phyloP scores from a whole-genome alignment of 1,284 basidiomycete genomes.

The Schizopora paradoxa region DNA sequence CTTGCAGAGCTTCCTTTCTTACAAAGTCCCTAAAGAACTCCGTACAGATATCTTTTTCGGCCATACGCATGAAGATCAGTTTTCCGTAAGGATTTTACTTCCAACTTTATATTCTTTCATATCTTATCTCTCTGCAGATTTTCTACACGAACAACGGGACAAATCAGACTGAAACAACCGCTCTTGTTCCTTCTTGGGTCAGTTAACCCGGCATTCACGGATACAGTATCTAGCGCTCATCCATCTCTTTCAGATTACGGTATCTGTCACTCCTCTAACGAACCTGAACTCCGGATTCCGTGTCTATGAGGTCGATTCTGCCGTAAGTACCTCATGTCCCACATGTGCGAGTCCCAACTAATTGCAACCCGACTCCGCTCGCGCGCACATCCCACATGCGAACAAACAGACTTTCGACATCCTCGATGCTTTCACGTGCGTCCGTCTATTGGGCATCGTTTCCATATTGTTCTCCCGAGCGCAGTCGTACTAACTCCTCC shows the following conservation, averaged over 20 bases:
- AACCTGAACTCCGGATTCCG: slow-evolving; percentile 79
- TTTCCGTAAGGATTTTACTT: slow-evolving; percentile 42
- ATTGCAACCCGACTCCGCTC: too few relatives aligned
- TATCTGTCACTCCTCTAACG: slow-evolving; percentile 67
- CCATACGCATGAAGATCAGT: slow-evolving; percentile 78
- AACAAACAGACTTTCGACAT: slow-evolving; percentile 65
- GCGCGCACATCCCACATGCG: too few relatives aligned
- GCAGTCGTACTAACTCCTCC: slow-evolving; percentile 4
- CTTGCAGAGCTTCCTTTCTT: background rate
- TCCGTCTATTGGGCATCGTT: slow-evolving; percentile 12
- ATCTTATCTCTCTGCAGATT: slow-evolving; percentile 37
- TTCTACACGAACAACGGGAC: slow-evolving; percentile 76
- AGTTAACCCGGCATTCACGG: slow-evolving; percentile 12
- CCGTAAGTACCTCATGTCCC: slow-evolving; percentile 36
- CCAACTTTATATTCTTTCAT: slow-evolving; percentile 1
- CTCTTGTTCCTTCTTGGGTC: slow-evolving; percentile 52
- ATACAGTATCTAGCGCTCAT: background rate
- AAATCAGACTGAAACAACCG: slow-evolving; percentile 49
- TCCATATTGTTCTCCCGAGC: background rate
- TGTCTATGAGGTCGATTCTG: slow-evolving; percentile 74
- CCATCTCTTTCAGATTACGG: slow-evolving; percentile 56
- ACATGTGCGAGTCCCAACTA: too few relatives aligned
- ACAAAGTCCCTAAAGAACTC: background rate
- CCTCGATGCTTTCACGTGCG: slow-evolving; percentile 68
- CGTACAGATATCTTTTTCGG: slow-evolving; percentile 68